Percentiles rank a stretch among this genome's conserved stretches.
Conservation (phyloP, 2,329 filamentous ascomycete genomes). For the Alternaria hordeiaustralica region DNA sequence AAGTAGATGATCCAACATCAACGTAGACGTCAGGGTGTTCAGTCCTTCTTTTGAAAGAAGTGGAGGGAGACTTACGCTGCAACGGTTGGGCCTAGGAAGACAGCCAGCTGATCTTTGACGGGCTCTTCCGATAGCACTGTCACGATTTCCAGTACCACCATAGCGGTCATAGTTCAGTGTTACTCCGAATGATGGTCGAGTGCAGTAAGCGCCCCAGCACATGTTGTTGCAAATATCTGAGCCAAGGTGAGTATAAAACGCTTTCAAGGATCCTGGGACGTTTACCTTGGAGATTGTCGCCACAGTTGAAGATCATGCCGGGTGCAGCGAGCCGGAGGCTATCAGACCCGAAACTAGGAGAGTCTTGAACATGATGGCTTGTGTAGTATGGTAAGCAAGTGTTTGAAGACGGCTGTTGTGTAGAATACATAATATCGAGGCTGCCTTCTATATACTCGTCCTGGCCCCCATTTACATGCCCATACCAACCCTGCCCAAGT, state of each 20-base stretch:
- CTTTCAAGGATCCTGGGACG: not conserved
- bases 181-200: not conserved
- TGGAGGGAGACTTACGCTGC: not conserved
- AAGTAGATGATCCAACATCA: not conserved
- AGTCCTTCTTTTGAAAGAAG: not conserved
- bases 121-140: not conserved
- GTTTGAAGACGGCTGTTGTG: not conserved
- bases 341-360: not conserved
- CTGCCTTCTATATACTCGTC: not conserved
- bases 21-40: not conserved
- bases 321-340: not conserved
- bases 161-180: not conserved
- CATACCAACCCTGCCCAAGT: no score
- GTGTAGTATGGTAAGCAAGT: no score
- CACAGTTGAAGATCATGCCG: conserved; percentile 1
- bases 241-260: not conserved
- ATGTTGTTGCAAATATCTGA: conserved; percentile 3
- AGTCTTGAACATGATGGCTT: not conserved
- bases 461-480: not conserved
- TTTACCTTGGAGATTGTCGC: not conserved
- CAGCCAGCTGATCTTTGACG: not conserved
- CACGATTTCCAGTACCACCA: not conserved
- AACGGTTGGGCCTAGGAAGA: not conserved
- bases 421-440: not conserved
- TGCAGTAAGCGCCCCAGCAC: conserved; percentile 6